These are phyloP conservation scores for Haematococcus sp. DNA, from an alignment of 139 green algal genomes.

Conservation along the genomic window DNA sequence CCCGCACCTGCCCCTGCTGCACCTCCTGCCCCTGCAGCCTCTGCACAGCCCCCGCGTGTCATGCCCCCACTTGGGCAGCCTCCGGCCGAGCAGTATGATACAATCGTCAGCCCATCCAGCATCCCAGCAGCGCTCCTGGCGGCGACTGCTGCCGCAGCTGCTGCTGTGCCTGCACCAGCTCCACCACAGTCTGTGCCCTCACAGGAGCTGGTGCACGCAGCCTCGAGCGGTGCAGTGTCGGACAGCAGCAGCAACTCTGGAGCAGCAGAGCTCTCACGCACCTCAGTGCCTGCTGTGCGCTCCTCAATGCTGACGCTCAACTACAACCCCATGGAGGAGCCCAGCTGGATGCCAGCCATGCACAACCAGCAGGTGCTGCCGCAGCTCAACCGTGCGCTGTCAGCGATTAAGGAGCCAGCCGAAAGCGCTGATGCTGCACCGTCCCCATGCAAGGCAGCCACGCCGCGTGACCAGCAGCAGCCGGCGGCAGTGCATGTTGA, in stretches of 20 bases:
- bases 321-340: conserved; percentile 73
- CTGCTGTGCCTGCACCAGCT: not conserved
- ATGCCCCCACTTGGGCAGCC: not conserved
- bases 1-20: not conserved
- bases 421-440: not conserved
- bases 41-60: not conserved
- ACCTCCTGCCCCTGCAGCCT: not conserved
- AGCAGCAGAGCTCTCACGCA: not conserved
- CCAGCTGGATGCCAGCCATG: conserved; percentile 50
- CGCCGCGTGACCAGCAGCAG: not conserved
- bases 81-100: not conserved
- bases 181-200: conserved; percentile 13
- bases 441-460: not conserved
- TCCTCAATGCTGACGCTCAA: conserved; percentile 35
- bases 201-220: not conserved
- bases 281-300: not conserved
- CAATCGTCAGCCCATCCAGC: conserved; percentile 3
- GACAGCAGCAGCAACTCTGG: conserved; percentile 12
- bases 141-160: not conserved
- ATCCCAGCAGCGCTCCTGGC: conserved; percentile 4
- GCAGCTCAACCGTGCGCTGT: not conserved
- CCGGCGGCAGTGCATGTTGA: not conserved
- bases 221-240: not conserved
- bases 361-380: not conserved
- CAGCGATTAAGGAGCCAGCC: not conserved